Evolutionary conservation across 2,329 filamentous ascomycete genomes (phyloP).

Genomic region (Aspergillus flavus): DNA sequence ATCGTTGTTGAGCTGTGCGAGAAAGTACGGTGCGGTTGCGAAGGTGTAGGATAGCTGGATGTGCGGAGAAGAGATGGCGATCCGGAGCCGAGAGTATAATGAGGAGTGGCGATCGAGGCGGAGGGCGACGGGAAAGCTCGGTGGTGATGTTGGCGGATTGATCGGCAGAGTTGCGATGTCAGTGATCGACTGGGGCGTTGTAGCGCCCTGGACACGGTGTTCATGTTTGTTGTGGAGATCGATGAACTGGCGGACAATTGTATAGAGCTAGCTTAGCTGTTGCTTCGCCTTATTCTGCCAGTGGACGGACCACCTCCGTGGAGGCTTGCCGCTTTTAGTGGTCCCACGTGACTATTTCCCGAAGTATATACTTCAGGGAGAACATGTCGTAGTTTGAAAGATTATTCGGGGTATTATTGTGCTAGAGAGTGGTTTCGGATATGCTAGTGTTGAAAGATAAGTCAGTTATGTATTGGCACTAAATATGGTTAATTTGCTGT

Average conservation of each 20-base stretch:
- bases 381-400: background rate
- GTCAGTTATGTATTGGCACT: too few species aligned
- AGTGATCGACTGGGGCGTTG: background rate
- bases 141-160: background rate
- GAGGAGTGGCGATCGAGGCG: background rate
- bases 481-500: too few species aligned
- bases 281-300: background rate
- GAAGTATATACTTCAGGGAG: background rate
- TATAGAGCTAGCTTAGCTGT: background rate
- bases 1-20: conserved; percentile 24
- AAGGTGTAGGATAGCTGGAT: background rate
- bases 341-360: background rate
- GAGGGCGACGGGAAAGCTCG: background rate
- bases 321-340: background rate
- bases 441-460: too few species aligned
- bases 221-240: background rate
- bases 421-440: too few species aligned
- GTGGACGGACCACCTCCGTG: background rate
- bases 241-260: conserved; percentile 2
- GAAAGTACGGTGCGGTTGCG: background rate
- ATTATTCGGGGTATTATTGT: too few species aligned
- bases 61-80: background rate
- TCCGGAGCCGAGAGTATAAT: background rate
- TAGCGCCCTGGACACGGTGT: background rate
- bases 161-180: conserved; percentile 12